Evolutionary conservation across 2,329 filamentous ascomycete genomes (phyloP), one percentile per base, ranked within the genome.

Genomic region (Calonectria pauciramosa): DNA sequence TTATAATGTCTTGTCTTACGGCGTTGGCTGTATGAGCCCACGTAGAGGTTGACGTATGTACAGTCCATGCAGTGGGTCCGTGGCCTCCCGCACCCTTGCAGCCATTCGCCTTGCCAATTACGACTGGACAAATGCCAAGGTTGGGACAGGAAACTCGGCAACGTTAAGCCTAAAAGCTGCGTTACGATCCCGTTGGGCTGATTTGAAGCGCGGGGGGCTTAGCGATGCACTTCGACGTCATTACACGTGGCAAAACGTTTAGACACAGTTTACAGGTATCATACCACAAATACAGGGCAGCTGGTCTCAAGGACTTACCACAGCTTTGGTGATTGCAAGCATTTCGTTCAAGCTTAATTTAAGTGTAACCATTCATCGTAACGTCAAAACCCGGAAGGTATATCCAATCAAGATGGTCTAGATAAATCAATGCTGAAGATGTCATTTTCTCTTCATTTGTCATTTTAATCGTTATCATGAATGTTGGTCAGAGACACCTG

Each of bases 31-130:
- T 23, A 13, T 11, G n/a, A 18, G 56, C 23, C 56, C 34, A 63
- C 56, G 34, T 63, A 28, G 56, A 63, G n/a, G 56, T 63, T 63
- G 56, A 63, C 56, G 56, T 63, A 30, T 20, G 52, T 56, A 41
- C 36, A 41, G 23, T 36, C 54, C 56, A 63, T 41, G 56, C 26
- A 20, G 56, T 41, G 56, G 56, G 34, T 38, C 23, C 2, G 34
- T 41, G 34, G 34, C 13, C 38, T 28, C 56, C 23, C 16, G 11
- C 4, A 63, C 8, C 56, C 56, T 26, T 63, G 56, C 14, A 23
- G 8, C 4, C 2, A 41, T 28, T 18, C n/a, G 36, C 34, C 34
- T 14, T 63, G 56, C 18, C 26, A 26, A 11, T 9, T 63, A 41
- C 23, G 14, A 28, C 1, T 11, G 14, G 4, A 11, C 23, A 26